Evolutionary conservation across 768 basidiomycete species (phyloP), one percentile per base, ranked within the genome.

Genomic region (Pulveroboletus sp.): DNA sequence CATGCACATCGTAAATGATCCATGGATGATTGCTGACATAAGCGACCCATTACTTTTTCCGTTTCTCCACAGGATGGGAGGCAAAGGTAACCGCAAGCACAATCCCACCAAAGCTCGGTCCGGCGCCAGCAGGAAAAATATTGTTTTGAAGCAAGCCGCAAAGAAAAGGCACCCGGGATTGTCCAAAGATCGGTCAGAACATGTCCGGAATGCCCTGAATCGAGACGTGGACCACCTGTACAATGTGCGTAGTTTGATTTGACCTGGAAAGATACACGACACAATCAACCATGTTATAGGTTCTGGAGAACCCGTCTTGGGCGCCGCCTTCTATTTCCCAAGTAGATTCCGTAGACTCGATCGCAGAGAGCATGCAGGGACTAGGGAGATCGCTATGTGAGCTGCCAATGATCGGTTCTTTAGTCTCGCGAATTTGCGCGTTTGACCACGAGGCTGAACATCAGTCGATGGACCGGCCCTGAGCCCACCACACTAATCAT

Each of bases 171-270:
- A 46, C 18, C 54, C 57, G 37, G 50, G 49, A 50, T 53, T 55
- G 15, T 58, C 58, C 38, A 69, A 57, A 43, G 59, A 62, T 33
- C 56, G 43, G 9, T 57, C 62, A 51, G 62, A 67, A 32, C 55
- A 49, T 21, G 46, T 60, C 32, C 54, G 65, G 35, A 62, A 67
- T 27, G 56, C 30, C 38, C 51, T 70, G 24, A 58, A 69, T 39
- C 59, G 57, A 24, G 60, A 69, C 24, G 47, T 57, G 6, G 52
- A 51, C 39, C 33, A 56, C 24, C 27, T 69, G 44, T 69, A 70
- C 46, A 42, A 51, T 28, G 65, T 67, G 30, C 35, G 64, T 47
- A 47, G 18, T 8, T n/a, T 26, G 1, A 45, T 10, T 18, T 9
- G 17, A 10, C 35, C 14, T n/a, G 18, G 27, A 13, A 28, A 6